Evolutionary conservation across 2,329 filamentous ascomycete species (phyloP).

Genomic region (Orbilia ellipsospora): DNA sequence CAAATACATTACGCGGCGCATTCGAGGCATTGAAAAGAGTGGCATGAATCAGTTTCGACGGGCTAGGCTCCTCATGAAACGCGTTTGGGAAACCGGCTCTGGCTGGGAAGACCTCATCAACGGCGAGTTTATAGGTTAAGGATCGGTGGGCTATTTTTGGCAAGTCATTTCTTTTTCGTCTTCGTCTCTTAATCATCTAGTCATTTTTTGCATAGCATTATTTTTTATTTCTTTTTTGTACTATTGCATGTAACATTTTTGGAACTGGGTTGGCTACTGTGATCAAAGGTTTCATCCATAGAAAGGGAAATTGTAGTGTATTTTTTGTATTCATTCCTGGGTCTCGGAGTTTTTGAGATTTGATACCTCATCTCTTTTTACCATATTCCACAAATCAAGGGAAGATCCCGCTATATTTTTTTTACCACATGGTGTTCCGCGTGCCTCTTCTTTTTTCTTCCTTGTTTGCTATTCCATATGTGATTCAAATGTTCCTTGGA

Average conservation of each 20-base stretch:
- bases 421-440: constrained; percentile 12
- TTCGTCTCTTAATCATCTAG: constrained; percentile 12
- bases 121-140: constrained; percentile 75
- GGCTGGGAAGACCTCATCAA: constrained; percentile 76
- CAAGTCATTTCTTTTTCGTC: constrained; percentile 36
- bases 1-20: constrained; percentile 72
- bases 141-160: constrained; percentile 25
- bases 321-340: constrained; percentile 21
- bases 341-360: constrained; percentile 42
- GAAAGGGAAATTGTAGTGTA: constrained; percentile 39
- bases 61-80: constrained; percentile 74
- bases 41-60: constrained; percentile 78
- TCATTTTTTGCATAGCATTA: constrained; percentile 21
- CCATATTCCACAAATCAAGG: constrained; percentile 25
- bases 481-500: constrained; percentile 33
- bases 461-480: constrained; percentile 14
- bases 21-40: constrained; percentile 75
- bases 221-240: constrained; percentile 44
- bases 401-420: constrained; percentile 7
- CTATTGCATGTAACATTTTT: constrained; percentile 47
- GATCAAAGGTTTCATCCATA: constrained; percentile 41
- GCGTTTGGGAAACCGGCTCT: constrained; percentile 74
- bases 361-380: constrained; percentile 43
- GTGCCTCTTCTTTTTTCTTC: constrained; percentile 20
- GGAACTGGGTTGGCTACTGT: constrained; percentile 44